phyloP scores from a whole-genome alignment of 495 filamentous ascomycete genomes.

The Trichoderma parareesei region DNA sequence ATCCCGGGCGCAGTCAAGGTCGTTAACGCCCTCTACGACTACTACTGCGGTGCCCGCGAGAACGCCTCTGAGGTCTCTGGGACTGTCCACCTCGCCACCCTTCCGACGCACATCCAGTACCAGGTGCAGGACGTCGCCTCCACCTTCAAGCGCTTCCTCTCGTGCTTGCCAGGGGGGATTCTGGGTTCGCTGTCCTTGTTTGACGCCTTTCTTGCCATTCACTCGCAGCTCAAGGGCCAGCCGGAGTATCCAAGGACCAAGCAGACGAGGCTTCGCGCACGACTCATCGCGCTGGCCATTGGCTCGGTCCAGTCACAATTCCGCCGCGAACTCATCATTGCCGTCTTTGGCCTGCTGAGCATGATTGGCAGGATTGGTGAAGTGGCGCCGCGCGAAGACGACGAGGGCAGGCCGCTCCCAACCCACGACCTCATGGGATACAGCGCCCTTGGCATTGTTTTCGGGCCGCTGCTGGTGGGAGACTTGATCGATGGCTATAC shows the following conservation, averaged over 20 bases:
- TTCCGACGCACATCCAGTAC: constrained; percentile 46
- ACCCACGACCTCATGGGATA: constrained; percentile 52
- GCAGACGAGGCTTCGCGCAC: constrained; percentile 45
- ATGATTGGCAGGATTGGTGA: constrained; percentile 47
- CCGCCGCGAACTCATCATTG: constrained; percentile 55
- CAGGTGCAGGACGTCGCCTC: constrained; percentile 63
- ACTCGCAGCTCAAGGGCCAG: constrained; percentile 43
- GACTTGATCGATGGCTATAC: constrained; percentile 41
- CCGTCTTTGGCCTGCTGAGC: constrained; percentile 55
- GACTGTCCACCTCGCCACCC: constrained; percentile 45
- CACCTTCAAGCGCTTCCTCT: constrained; percentile 61
- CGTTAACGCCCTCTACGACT: constrained; percentile 51
- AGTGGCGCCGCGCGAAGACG: constrained; percentile 37
- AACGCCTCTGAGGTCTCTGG: constrained; percentile 38
- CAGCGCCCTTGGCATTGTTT: constrained; percentile 52
- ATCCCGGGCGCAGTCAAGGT: constrained; percentile 48
- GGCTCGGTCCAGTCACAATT: constrained; percentile 46
- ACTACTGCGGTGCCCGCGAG: constrained; percentile 48
- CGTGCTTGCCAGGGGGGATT: constrained; percentile 65
- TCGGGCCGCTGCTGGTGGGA: constrained; percentile 55
- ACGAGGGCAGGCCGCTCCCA: constrained; percentile 36
- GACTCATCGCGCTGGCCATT: constrained; percentile 57
- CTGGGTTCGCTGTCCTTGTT: constrained; percentile 62
- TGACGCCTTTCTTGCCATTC: constrained; percentile 55
- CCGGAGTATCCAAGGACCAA: constrained; percentile 39